Evolutionary conservation across 106 monocot genomes (phyloP).

Genomic region (Gastrodia elata): DNA sequence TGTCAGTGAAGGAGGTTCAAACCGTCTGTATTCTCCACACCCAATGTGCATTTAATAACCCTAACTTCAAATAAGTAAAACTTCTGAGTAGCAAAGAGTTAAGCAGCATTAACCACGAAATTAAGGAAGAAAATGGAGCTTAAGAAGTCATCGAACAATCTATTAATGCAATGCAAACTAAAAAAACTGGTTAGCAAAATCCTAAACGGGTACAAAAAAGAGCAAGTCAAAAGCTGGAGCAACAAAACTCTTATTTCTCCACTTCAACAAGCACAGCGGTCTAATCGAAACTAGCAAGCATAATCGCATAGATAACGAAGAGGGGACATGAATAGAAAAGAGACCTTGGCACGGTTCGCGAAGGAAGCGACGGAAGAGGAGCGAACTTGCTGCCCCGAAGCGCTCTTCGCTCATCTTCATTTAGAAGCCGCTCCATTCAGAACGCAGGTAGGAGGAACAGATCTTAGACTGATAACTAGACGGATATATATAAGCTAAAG

Average conservation of each 20-base stretch:
- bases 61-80: too few species aligned
- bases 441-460: too few species aligned
- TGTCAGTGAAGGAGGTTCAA: neutral
- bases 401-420: constrained; percentile 80
- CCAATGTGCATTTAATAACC: neutral
- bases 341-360: constrained; percentile 26
- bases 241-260: neutral
- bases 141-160: neutral
- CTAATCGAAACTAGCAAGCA: neutral
- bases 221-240: neutral
- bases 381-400: constrained; percentile 95
- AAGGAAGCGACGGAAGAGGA: constrained; percentile 35
- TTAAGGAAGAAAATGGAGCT: neutral
- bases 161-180: neutral
- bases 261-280: neutral
- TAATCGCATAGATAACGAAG: neutral
- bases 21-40: neutral
- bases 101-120: neutral
- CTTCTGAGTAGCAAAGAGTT: neutral
- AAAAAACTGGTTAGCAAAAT: neutral
- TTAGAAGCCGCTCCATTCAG: constrained; percentile 18
- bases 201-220: neutral
- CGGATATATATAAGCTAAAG: too few species aligned
- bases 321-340: neutral
- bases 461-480: too few species aligned